phyloP scores from a whole-genome alignment of 139 green algal genomes.

The Axilococcus clingmanii region DNA sequence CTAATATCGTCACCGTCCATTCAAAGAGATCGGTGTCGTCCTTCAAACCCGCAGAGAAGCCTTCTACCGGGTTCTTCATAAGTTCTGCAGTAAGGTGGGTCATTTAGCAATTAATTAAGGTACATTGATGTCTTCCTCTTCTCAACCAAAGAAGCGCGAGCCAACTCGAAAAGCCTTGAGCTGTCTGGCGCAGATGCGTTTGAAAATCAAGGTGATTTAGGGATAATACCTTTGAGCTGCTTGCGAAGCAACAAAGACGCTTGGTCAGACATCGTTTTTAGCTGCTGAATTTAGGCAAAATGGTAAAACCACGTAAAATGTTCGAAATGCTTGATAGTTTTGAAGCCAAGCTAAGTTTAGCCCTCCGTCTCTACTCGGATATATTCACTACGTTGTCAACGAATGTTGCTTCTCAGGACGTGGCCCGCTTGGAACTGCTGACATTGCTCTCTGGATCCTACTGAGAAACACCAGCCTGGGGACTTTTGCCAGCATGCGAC shows the following conservation, averaged over 20 bases:
- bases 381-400: too few relatives aligned
- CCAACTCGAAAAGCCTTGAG: neutral
- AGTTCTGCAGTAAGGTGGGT: conserved; percentile 65
- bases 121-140: neutral
- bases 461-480: too few relatives aligned
- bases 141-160: neutral
- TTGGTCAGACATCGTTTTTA: conserved; percentile 60
- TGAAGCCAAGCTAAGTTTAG: neutral
- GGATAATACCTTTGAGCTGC: conserved; percentile 81
- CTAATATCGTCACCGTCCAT: conserved; percentile 96
- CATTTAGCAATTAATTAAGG: neutral
- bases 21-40: conserved; percentile 97
- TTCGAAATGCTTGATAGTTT: neutral
- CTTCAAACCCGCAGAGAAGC: conserved; percentile 93
- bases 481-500: too few relatives aligned
- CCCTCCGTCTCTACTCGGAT: neutral
- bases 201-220: neutral
- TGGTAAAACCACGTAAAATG: conserved; percentile 1
- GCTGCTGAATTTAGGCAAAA: too few relatives aligned
- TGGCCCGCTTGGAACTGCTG: too few relatives aligned
- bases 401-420: too few relatives aligned
- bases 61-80: conserved; percentile 91
- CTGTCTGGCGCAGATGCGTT: neutral
- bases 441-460: too few relatives aligned
- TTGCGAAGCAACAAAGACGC: conserved; percentile 78